Evolutionary conservation across 2,329 filamentous ascomycete species (phyloP).

Genomic region (Rhynchosporium graminicola): DNA sequence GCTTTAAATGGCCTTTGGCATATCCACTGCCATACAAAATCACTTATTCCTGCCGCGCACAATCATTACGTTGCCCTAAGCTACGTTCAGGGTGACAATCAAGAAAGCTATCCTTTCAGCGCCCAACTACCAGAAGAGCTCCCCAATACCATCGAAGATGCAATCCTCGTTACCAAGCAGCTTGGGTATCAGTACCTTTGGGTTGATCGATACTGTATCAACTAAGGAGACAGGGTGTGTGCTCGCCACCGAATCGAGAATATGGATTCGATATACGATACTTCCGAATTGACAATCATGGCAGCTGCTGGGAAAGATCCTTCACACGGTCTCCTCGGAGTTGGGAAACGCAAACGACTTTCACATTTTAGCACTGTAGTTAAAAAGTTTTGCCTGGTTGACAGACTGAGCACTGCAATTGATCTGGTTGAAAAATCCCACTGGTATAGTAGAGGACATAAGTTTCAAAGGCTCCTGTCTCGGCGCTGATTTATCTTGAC

Average conservation of each 20-base stretch:
- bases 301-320: slow-evolving; percentile 13
- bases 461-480: too few species aligned
- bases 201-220: not conserved
- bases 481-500: slow-evolving; percentile 2
- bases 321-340: slow-evolving; percentile 10
- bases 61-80: slow-evolving; percentile 9
- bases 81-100: slow-evolving; percentile 9
- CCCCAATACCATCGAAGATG: slow-evolving; percentile 14
- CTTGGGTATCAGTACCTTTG: slow-evolving; percentile 14
- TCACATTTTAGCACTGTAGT: not conserved
- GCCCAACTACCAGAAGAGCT: not conserved
- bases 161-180: slow-evolving; percentile 2
- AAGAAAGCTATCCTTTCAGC: not conserved
- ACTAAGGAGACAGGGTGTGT: slow-evolving; percentile 2
- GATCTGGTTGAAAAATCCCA: not conserved
- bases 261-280: slow-evolving; percentile 15
- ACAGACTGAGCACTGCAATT: too few species aligned
- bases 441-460: slow-evolving; percentile 6
- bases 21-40: too few species aligned
- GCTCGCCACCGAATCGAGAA: not conserved
- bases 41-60: not conserved
- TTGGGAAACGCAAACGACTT: not conserved
- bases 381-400: too few species aligned
- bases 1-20: too few species aligned
- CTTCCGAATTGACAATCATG: slow-evolving; percentile 12